Conservation (phyloP, 2,329 filamentous ascomycete species). For the Alternaria ventricosa region DNA sequence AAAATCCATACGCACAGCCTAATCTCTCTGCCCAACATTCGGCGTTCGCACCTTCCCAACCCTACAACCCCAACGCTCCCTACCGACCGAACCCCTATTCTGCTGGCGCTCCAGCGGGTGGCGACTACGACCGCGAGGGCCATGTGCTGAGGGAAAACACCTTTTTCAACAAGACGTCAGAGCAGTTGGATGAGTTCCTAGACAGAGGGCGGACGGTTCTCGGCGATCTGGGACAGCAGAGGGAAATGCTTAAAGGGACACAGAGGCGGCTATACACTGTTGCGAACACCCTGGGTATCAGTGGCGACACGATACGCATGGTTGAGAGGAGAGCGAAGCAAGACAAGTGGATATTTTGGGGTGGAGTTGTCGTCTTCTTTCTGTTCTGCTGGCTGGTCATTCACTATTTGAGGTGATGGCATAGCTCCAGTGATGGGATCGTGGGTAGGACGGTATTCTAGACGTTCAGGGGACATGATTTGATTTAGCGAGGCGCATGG, state of each 20-base stretch:
- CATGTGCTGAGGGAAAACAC: conserved; percentile 89
- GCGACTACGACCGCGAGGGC: conserved; percentile 72
- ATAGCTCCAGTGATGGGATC: background rate
- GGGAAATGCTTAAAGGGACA: conserved; percentile 93
- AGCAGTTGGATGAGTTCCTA: conserved; percentile 90
- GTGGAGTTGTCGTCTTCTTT: conserved; percentile 84
- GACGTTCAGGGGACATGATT: background rate
- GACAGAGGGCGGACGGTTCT: conserved; percentile 89
- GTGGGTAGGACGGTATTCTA: background rate
- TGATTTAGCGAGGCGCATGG: background rate
- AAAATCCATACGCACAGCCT: conserved; percentile 81
- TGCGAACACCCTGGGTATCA: conserved; percentile 90
- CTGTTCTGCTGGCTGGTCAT: conserved; percentile 90
- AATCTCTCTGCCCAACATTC: conserved; percentile 32
- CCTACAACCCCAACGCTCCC: conserved; percentile 39
- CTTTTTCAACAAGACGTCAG: conserved; percentile 83
- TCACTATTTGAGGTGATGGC: conserved; percentile 71
- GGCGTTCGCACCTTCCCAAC: conserved; percentile 39
- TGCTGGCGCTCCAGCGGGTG: conserved; percentile 39
- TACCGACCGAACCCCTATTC: conserved; percentile 53
- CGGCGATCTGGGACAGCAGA: conserved; percentile 85
- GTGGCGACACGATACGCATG: conserved; percentile 96
- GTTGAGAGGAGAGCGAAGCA: conserved; percentile 89
- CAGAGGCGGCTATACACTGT: conserved; percentile 90
- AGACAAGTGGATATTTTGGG: conserved; percentile 98